Base-by-base conservation (phyloP, 768 basidiomycete species). In the Suillus discolor region DNA sequence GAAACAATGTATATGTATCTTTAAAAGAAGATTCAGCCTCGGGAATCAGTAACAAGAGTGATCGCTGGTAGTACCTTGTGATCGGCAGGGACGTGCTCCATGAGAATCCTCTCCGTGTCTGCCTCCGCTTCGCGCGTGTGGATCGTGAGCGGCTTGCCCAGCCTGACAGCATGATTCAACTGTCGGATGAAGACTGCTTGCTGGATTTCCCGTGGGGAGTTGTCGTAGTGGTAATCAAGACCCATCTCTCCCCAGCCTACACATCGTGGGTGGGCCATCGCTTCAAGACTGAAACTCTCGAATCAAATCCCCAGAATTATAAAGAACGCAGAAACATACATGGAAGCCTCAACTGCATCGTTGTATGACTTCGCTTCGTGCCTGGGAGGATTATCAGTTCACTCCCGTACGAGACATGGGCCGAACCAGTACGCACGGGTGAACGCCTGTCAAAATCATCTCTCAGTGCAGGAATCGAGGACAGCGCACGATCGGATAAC, bases 231-330 rank as follows among this genome's bases (percentile, higher is more conserved):
- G 70, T 92, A 94, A 67, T 95, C 93, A 15, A 93, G 83, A 0
- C 94, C 93, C 64, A 94, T 94, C 72, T 96, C 94, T 1, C 94
- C 94, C 89, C 90, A 91, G 4, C 92, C 92, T 8, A 95, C 92
- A 71, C 92, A 94, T 13, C 89, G 86, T 1, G 92, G 90, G 70
- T 94, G 93, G 0, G 80, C 54, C 86, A 93, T 91, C 2, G 92
- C 92, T 71, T 88, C 87, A 60, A 92, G 66, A 36, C 91, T 93
- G 70, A 1, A 51, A 18, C 20, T n/a, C 8, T 31, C 20, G 6
- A 49, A 25, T 38, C 20, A 45, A 54, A 66, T 39, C 18, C 49
- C 8, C 13, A 8, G 57, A 25, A 8, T 63, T 55, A 20, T 28
- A 42, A 51, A 6, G 3, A 23, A 16, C 39, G n/a, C 42, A 42